Conservation (phyloP, 2,329 filamentous ascomycete genomes). For the Phialophora verrucosa region DNA sequence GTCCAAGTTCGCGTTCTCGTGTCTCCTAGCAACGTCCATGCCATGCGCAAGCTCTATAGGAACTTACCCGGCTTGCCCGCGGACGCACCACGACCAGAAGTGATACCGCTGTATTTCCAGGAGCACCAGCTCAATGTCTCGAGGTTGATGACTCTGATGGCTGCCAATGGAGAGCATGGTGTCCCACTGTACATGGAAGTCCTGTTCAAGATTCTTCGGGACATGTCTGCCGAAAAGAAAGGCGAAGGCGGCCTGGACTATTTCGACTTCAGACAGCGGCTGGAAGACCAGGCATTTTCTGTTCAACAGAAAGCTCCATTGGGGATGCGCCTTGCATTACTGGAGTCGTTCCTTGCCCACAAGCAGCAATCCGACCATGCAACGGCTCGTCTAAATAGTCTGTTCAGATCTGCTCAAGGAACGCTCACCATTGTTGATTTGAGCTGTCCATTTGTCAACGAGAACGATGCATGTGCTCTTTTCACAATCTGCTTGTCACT, state of each 20-base stretch:
- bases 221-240: slow-evolving; percentile 55
- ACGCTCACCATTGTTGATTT: slow-evolving; percentile 72
- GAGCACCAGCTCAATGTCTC: slow-evolving; percentile 58
- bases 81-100: slow-evolving; percentile 46
- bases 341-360: slow-evolving; percentile 67
- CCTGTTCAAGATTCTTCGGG: slow-evolving; percentile 56
- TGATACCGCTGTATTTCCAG: slow-evolving; percentile 55
- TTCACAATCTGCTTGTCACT: slow-evolving; percentile 74
- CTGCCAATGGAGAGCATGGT: slow-evolving; percentile 49
- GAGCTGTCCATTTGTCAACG: slow-evolving; percentile 72
- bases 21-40: slow-evolving; percentile 54
- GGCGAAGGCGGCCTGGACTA: slow-evolving; percentile 52
- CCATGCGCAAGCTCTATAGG: slow-evolving; percentile 52
- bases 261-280: slow-evolving; percentile 47
- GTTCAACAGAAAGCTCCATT: slow-evolving; percentile 61
- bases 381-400: slow-evolving; percentile 20
- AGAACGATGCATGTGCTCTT: slow-evolving; percentile 69
- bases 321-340: slow-evolving; percentile 63
- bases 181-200: slow-evolving; percentile 60
- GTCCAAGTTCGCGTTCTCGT: slow-evolving; percentile 60
- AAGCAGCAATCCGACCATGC: slow-evolving; percentile 25
- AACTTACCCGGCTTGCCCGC: slow-evolving; percentile 45
- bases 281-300: slow-evolving; percentile 51
- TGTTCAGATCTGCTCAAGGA: slow-evolving; percentile 50
- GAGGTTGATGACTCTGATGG: slow-evolving; percentile 63